A percentile compares a stretch with the other conserved stretches of the same genome.
Conservation (phyloP, 805 yeast genomes). For the Nakazawaea ambrosiae region DNA sequence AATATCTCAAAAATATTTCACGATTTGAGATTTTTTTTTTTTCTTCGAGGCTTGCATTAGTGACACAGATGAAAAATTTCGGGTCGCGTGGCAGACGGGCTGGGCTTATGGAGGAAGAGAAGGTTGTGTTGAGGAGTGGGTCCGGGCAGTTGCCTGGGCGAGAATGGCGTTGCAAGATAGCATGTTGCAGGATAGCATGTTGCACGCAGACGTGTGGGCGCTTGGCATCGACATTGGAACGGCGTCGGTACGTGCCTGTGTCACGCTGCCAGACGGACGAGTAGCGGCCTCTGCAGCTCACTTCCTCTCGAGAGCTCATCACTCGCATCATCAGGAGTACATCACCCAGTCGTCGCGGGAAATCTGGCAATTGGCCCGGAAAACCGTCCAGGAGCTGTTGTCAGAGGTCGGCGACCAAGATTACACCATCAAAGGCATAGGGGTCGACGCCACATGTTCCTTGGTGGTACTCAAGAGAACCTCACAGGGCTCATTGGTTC, state of each 20-base stretch:
- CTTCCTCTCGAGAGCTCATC: constrained; percentile 14
- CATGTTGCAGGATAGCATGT: too few relatives aligned
- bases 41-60: too few relatives aligned
- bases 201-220: too few relatives aligned
- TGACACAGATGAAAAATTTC: constrained; percentile 2
- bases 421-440: too few relatives aligned
- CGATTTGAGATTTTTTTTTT: too few relatives aligned
- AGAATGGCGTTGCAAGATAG: too few relatives aligned
- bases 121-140: too few relatives aligned
- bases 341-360: constrained; percentile 36
- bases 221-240: constrained; percentile 83
- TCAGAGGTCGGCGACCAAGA: constrained; percentile 10
- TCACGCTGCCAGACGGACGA: constrained; percentile 16
- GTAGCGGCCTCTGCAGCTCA: constrained; percentile 9
- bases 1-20: too few relatives aligned
- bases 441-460: constrained; percentile 54
- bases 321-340: constrained; percentile 15
- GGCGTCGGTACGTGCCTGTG: constrained; percentile 37
- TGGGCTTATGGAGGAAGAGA: constrained; percentile 5
- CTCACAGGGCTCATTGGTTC: constrained; percentile 16
- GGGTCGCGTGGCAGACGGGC: neutral
- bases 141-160: too few relatives aligned
- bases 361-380: constrained; percentile 23
- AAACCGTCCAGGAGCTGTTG: constrained; percentile 16
- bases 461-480: constrained; percentile 35